Evolutionary conservation across 1,284 basidiomycete genomes (phyloP).

Genomic region (Cryptococcus jaspeensis): DNA sequence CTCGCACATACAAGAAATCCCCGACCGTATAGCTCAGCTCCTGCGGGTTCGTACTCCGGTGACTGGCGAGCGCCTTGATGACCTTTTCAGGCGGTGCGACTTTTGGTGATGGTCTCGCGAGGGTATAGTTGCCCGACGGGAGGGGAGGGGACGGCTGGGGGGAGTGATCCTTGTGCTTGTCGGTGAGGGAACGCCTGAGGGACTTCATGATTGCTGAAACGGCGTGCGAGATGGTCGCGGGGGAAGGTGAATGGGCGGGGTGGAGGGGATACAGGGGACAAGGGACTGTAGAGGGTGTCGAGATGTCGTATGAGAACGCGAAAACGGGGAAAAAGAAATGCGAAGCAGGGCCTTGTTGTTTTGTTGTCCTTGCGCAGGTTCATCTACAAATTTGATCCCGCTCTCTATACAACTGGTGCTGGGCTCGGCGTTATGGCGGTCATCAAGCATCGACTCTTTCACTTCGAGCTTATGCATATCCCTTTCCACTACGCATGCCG

Average conservation of each 20-base stretch:
- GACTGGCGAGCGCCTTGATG: constrained; percentile 75
- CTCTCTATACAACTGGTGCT: no score
- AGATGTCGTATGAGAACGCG: background rate
- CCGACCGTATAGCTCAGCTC: constrained; percentile 90
- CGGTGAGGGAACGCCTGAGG: constrained; percentile 74
- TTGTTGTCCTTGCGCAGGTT: background rate
- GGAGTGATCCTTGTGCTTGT: constrained; percentile 54
- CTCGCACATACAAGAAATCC: constrained; percentile 95
- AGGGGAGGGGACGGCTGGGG: constrained; percentile 26
- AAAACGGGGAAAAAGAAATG: constrained; percentile 1
- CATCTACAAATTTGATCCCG: no score
- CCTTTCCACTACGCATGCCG: no score
- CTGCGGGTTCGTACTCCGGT: constrained; percentile 72
- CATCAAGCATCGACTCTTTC: no score
- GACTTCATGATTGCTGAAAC: constrained; percentile 65
- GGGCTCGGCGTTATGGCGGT: no score
- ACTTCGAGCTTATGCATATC: no score
- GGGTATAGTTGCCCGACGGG: constrained; percentile 27
- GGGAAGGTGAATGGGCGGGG: background rate
- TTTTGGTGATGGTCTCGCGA: constrained; percentile 67
- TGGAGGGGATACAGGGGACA: background rate
- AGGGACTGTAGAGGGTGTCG: background rate
- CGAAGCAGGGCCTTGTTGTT: background rate
- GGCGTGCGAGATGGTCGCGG: background rate
- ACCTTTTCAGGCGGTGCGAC: constrained; percentile 90